Percentiles rank a stretch among this genome's conserved stretches.
Conservation (phyloP, 2,329 filamentous ascomycete species). For the Hypomyces perniciosus region DNA sequence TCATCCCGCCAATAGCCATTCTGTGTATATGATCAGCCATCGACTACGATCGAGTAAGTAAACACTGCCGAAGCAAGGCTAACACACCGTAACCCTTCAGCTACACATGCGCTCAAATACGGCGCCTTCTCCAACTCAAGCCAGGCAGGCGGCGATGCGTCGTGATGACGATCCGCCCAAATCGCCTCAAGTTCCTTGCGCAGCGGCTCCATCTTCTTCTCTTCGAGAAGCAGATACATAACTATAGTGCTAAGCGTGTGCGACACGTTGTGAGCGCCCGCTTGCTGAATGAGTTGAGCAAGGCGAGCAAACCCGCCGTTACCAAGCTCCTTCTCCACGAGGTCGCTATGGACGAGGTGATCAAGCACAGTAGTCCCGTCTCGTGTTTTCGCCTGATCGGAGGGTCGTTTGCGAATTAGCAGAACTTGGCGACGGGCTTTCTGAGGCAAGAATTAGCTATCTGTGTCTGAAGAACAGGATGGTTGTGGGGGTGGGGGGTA, state of each 20-base stretch:
- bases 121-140: conserved; percentile 1
- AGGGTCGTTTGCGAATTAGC: neutral
- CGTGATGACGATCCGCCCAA: neutral
- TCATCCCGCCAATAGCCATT: neutral
- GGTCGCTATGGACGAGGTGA: neutral
- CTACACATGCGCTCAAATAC: neutral
- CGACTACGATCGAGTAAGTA: too few relatives aligned
- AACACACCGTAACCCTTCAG: neutral
- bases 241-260: neutral
- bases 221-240: neutral
- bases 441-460: neutral
- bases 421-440: neutral
- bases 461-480: too few relatives aligned
- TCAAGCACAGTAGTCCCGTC: neutral
- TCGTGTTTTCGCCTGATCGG: neutral
- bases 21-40: neutral
- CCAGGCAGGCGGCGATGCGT: neutral
- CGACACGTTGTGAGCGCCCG: neutral
- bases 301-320: neutral
- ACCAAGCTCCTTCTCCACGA: neutral
- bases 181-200: neutral
- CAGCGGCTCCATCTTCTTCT: neutral
- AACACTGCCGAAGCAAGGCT: too few relatives aligned
- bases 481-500: too few relatives aligned
- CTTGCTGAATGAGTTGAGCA: neutral